Evolutionary conservation across 495 filamentous ascomycete genomes (phyloP).

Genomic region (Penicillium coprophilum): DNA sequence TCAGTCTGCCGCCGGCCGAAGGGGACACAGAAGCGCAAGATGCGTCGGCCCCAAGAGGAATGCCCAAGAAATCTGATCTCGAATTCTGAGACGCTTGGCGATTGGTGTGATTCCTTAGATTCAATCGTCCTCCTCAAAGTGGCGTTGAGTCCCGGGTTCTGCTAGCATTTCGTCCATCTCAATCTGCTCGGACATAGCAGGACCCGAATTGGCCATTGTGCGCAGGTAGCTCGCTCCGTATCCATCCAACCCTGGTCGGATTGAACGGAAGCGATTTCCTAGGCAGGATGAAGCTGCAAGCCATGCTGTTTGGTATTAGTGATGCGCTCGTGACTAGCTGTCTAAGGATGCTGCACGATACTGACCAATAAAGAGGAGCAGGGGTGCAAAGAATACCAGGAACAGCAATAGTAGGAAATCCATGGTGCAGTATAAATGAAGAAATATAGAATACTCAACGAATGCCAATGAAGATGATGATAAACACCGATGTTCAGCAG

Average conservation of each 20-base stretch:
- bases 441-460: conserved; percentile 1
- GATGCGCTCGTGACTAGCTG: background rate
- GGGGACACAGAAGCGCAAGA: conserved; percentile 71
- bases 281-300: conserved; percentile 60
- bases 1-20: conserved; percentile 85
- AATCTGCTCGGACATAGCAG: conserved; percentile 62
- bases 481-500: conserved; percentile 1
- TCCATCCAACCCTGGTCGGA: conserved; percentile 39
- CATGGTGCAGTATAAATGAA: conserved; percentile 31
- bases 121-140: conserved; percentile 44
- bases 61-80: conserved; percentile 64
- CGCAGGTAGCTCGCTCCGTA: conserved; percentile 58
- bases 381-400: conserved; percentile 49
- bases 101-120: background rate
- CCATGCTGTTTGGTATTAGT: conserved; percentile 46
- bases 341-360: conserved; percentile 3
- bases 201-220: conserved; percentile 51
- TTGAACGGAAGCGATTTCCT: conserved; percentile 52
- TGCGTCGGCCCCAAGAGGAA: conserved; percentile 43
- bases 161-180: conserved; percentile 61
- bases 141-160: conserved; percentile 34
- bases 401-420: conserved; percentile 50
- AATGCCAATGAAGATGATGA: conserved; percentile 6
- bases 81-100: conserved; percentile 57
- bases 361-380: conserved; percentile 51